Base-by-base conservation (phyloP, 805 yeast species). In the Maudiozyma barnettii region DNA sequence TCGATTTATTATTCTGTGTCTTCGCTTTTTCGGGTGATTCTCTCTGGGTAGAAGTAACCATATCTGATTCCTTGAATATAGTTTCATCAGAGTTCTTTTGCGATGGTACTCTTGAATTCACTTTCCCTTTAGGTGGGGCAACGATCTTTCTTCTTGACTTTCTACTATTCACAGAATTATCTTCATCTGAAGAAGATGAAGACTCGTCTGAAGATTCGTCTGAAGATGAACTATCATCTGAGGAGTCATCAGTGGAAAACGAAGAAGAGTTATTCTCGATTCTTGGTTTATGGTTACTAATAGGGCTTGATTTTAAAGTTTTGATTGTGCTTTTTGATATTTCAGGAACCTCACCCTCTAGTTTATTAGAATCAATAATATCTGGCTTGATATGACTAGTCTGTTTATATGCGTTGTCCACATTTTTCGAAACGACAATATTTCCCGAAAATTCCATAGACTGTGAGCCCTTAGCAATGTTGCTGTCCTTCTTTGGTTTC, bases 71-170 rank as follows among this genome's bases (percentile, higher is more conserved):
- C 14, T 35, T 23, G 10, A 36, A 43, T 9, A 22, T 4, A 13
- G 13, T 8, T 5, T 39, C 41, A 23, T 22, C 22, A 4, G 30
- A 21, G 8, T 22, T 18, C 18, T 35, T 40, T 23, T 49, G 45
- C 1, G 54, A 45, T 7, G 53, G 44, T 3, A 50, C 52, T 26
- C 54, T 53, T 1, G 58, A 39, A 31, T 31, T 20, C 43, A 13
- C 51, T 3, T 63, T 47, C n/a, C 64, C 68, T 46, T 61, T 67
- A 18, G 80, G 80, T 2, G 77, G 69, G 37, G 71, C 70, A 4
- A 76, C 80, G 18, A 73, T 68, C n/a, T 60, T 55, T 48, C 76
- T 65, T 47, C 73, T 66, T 3, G 55, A 44, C 14, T 44, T 47
- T 38, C 54, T 51, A 26, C 62, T 52, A 14, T 61, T 59, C 1